Evolutionary conservation across 2,329 filamentous ascomycete genomes (phyloP).

Genomic region (Cyphellophora attinorum): DNA sequence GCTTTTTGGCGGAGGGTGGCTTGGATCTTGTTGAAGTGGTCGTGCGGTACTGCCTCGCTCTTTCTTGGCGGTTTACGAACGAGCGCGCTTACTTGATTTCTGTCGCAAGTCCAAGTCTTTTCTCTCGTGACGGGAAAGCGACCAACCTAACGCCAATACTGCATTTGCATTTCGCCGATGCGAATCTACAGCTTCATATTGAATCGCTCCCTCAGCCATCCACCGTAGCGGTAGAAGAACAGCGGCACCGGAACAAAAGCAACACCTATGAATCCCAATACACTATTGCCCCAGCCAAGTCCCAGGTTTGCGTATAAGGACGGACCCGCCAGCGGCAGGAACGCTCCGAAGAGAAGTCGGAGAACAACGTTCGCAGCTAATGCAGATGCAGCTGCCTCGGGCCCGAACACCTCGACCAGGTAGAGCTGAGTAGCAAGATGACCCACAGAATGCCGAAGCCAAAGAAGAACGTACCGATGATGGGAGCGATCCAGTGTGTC

Average conservation of each 20-base stretch:
- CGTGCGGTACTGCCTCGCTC: no score
- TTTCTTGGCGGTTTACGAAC: no score
- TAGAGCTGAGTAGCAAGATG: constrained; percentile 23
- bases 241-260: constrained; percentile 34
- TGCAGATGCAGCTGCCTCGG: constrained; percentile 24
- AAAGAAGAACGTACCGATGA: constrained; percentile 19
- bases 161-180: no score
- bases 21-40: no score
- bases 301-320: constrained; percentile 52
- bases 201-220: constrained; percentile 27
- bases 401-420: constrained; percentile 24
- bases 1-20: no score
- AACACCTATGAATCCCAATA: constrained; percentile 42
- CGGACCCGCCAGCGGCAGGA: constrained; percentile 30
- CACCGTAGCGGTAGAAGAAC: constrained; percentile 34
- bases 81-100: no score
- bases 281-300: constrained; percentile 46
- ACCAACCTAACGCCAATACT: no score
- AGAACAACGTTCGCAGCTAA: constrained; percentile 21
- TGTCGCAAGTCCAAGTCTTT: no score
- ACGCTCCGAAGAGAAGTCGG: constrained; percentile 9
- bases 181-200: constrained; percentile 3
- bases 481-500: constrained; percentile 24
- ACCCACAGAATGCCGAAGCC: constrained; percentile 19
- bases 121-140: no score